Conservation (phyloP, 2,329 filamentous ascomycete species). For the Juglanconis oblonga region DNA sequence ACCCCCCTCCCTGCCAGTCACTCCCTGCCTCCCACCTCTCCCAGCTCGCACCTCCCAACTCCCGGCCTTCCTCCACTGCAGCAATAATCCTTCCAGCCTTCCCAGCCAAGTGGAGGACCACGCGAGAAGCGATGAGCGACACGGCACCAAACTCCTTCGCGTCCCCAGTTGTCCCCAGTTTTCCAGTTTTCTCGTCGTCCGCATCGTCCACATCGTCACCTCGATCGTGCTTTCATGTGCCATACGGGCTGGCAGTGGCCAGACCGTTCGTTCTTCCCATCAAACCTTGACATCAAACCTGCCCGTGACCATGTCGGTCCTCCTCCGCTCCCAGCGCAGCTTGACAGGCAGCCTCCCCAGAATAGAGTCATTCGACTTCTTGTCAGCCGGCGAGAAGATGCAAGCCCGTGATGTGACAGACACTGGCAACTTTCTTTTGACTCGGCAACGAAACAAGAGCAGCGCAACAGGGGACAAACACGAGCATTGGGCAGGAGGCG, state of each 20-base stretch:
- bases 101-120: slow-evolving; percentile 15
- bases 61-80: neutral
- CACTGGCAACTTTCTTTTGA: neutral
- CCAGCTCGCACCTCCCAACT: neutral
- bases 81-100: neutral
- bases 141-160: neutral
- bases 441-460: neutral
- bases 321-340: neutral
- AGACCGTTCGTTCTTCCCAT: too few species aligned
- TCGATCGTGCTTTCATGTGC: too few species aligned
- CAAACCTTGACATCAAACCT: too few species aligned
- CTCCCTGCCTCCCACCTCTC: neutral
- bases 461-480: neutral
- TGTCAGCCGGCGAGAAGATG: neutral
- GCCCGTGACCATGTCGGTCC: neutral
- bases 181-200: too few species aligned
- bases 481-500: slow-evolving; percentile 13
- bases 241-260: too few species aligned
- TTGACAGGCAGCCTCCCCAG: neutral
- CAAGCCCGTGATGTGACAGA: neutral
- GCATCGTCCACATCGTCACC: too few species aligned
- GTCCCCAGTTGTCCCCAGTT: too few species aligned
- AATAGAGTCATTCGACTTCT: neutral
- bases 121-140: slow-evolving; percentile 8
- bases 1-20: neutral